A percentile compares a stretch with the other conserved stretches of the same genome.
Conservation (phyloP, 805 yeast genomes). For the Zygoascus bituminiphila region DNA sequence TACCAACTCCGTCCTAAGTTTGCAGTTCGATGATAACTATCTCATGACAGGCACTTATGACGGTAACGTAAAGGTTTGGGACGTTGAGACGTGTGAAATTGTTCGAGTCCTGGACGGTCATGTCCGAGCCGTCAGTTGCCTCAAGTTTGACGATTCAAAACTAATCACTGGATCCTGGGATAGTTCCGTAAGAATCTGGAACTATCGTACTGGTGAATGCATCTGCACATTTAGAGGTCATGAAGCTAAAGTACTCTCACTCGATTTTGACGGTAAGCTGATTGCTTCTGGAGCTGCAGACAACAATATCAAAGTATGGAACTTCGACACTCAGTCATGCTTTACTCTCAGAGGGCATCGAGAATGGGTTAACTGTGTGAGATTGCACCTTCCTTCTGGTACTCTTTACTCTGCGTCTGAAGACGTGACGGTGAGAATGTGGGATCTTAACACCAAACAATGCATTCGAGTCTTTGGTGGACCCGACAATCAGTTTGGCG, state of each 20-base stretch:
- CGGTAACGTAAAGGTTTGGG: slow-evolving; percentile 89
- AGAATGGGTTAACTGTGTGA: slow-evolving; percentile 87
- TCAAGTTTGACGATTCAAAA: slow-evolving; percentile 82
- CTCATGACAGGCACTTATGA: slow-evolving; percentile 91
- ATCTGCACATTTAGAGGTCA: slow-evolving; percentile 92
- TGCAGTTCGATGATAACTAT: slow-evolving; percentile 72
- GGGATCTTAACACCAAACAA: slow-evolving; percentile 79
- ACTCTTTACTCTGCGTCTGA: slow-evolving; percentile 84
- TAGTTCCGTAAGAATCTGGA: slow-evolving; percentile 90
- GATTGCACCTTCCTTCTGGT: slow-evolving; percentile 68
- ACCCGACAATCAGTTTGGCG: slow-evolving; percentile 40
- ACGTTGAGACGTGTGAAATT: slow-evolving; percentile 67
- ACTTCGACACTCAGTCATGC: slow-evolving; percentile 86
- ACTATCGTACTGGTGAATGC: slow-evolving; percentile 88
- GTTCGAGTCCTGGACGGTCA: slow-evolving; percentile 82
- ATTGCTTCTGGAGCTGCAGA: slow-evolving; percentile 94
- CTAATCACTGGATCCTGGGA: slow-evolving; percentile 89
- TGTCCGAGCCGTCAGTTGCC: slow-evolving; percentile 73
- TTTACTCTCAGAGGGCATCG: slow-evolving; percentile 88
- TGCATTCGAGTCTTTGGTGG: slow-evolving; percentile 71
- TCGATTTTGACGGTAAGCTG: slow-evolving; percentile 71
- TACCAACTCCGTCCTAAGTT: slow-evolving; percentile 77
- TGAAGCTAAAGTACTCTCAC: slow-evolving; percentile 72
- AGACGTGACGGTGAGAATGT: slow-evolving; percentile 86
- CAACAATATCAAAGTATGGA: slow-evolving; percentile 90